A percentile compares a stretch with the other conserved stretches of the same genome.
Evolutionary conservation across 2,329 filamentous ascomycete genomes (phyloP).

Genomic region (Aciculosporium take): DNA sequence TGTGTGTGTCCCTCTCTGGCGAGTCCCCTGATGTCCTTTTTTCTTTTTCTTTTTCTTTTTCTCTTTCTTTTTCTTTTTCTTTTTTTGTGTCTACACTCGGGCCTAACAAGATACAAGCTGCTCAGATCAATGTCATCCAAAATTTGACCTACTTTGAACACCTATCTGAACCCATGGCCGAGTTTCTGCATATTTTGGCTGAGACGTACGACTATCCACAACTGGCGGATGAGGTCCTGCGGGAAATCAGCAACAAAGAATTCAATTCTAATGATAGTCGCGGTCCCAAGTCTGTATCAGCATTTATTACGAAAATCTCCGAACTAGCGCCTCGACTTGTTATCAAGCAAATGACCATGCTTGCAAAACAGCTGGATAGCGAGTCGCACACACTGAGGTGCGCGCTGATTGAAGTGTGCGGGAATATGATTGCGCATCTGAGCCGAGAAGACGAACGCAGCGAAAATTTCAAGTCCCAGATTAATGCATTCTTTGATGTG

Average conservation of each 20-base stretch:
- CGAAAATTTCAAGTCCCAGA: constrained; percentile 86
- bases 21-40: not conserved
- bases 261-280: constrained; percentile 94
- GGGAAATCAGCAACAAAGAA: constrained; percentile 92
- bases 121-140: constrained; percentile 95
- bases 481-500: constrained; percentile 94
- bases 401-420: constrained; percentile 90
- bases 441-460: constrained; percentile 82
- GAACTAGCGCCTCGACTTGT: constrained; percentile 83
- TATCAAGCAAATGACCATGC: constrained; percentile 91
- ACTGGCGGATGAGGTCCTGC: constrained; percentile 80
- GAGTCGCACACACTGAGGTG: constrained; percentile 93
- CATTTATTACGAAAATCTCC: constrained; percentile 84
- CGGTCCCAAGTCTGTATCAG: constrained; percentile 89
- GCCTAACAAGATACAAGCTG: constrained; percentile 41
- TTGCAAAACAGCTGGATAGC: constrained; percentile 90
- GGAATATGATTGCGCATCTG: constrained; percentile 82
- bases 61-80: no score
- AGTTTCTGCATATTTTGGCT: constrained; percentile 87
- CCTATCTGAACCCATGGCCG: constrained; percentile 96
- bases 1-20: no score
- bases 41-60: no score
- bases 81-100: no score
- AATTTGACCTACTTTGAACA: constrained; percentile 98
- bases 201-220: constrained; percentile 98